Evolutionary conservation across 1,139 yeast species (phyloP).

Genomic region (Hemisphaericaspora lyxosophila): DNA sequence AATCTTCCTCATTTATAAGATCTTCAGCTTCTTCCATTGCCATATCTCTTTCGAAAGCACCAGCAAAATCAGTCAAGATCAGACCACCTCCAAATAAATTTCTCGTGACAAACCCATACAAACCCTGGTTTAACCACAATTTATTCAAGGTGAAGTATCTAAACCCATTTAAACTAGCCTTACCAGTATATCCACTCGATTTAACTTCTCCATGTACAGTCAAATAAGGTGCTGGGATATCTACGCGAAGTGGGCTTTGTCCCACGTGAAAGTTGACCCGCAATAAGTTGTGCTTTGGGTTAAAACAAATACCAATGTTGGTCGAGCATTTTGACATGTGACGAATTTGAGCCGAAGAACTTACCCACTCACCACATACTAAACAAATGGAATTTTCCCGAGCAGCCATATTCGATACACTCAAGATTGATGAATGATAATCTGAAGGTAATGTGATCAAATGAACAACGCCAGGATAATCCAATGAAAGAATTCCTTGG

Average conservation of each 20-base stretch:
- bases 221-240: constrained; percentile 63
- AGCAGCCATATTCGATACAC: constrained; percentile 26
- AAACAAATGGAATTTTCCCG: constrained; percentile 35
- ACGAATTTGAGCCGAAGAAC: constrained; percentile 14
- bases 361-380: constrained; percentile 28
- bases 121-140: constrained; percentile 59
- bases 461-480: constrained; percentile 40
- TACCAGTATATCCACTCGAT: constrained; percentile 48
- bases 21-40: constrained; percentile 19
- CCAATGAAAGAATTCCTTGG: constrained; percentile 28
- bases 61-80: constrained; percentile 11
- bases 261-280: constrained; percentile 37
- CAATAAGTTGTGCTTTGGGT: constrained; percentile 40
- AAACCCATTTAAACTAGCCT: constrained; percentile 50
- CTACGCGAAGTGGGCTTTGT: constrained; percentile 26
- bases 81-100: constrained; percentile 27
- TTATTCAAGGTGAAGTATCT: constrained; percentile 58
- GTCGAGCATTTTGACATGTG: constrained; percentile 29
- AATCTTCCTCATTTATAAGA: constrained; percentile 14
- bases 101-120: constrained; percentile 39
- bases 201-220: constrained; percentile 75
- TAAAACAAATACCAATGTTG: constrained; percentile 42
- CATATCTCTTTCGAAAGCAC: constrained; percentile 14
- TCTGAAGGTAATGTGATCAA: constrained; percentile 41
- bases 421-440: constrained; percentile 21